Percentiles rank a stretch among this genome's conserved stretches.
These are phyloP conservation scores for Phytophthora chlamydospora DNA, from an alignment of 352 stramenopile genomes.

Conservation along the genomic window DNA sequence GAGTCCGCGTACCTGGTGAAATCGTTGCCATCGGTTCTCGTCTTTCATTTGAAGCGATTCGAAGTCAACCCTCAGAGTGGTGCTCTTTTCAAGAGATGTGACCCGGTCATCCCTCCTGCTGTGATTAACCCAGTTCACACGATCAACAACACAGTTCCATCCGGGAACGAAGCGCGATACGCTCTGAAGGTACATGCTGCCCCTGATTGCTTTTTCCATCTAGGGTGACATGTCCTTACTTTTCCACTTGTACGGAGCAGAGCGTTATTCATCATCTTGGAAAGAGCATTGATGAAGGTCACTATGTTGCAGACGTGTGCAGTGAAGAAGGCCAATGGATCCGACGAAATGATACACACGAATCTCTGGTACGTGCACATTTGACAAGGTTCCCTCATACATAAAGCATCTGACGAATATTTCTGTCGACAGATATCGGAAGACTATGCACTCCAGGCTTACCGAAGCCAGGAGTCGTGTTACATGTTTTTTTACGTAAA, in stretches of 20 bases:
- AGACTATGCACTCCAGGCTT: conserved; percentile 76
- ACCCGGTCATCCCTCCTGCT: conserved; percentile 70
- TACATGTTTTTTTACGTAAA: conserved; percentile 91
- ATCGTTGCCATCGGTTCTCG: conserved; percentile 69
- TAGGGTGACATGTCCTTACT: conserved; percentile 1
- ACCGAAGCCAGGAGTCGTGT: conserved; percentile 81
- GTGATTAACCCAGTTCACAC: conserved; percentile 44
- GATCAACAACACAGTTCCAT: conserved; percentile 39
- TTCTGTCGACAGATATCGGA: conserved; percentile 61
- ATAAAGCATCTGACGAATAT: background rate
- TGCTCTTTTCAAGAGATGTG: conserved; percentile 81
- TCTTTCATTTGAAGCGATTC: conserved; percentile 88
- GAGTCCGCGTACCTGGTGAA: conserved; percentile 68
- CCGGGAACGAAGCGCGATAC: conserved; percentile 41
- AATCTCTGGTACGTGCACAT: conserved; percentile 60
- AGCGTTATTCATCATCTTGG: conserved; percentile 87
- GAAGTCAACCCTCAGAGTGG: conserved; percentile 75
- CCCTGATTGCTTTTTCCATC: background rate
- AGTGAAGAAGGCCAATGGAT: conserved; percentile 59
- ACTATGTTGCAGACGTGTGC: conserved; percentile 86
- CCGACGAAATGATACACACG: conserved; percentile 84
- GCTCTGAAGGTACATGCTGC: conserved; percentile 48
- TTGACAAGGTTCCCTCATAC: background rate
- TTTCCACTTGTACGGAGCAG: conserved; percentile 38
- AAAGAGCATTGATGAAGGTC: conserved; percentile 78